These are phyloP conservation scores for Melastoma candidum DNA, from an alignment of 441 rosid genomes.

Conservation along the genomic window DNA sequence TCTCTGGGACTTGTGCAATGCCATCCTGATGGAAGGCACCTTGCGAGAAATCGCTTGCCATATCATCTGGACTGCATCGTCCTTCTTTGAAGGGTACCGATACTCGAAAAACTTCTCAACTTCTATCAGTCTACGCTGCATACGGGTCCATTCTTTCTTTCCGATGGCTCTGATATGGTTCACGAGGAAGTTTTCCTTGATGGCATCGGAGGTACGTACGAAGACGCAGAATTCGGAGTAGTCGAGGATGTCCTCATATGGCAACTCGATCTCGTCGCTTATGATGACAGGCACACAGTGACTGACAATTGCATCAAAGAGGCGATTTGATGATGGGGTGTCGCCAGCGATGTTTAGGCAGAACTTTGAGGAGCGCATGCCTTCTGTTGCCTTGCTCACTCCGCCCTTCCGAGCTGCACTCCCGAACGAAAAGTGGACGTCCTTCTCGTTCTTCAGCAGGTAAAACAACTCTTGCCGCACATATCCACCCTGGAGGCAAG, in stretches of 20 bases:
- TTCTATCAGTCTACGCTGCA: conserved; percentile 65
- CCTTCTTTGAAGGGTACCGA: conserved; percentile 57
- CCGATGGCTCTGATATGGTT: conserved; percentile 52
- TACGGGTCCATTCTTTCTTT: conserved; percentile 74
- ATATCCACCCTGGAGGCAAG: no score
- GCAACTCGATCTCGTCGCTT: conserved; percentile 93
- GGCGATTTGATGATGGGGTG: no score
- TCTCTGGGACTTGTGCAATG: conserved; percentile 30
- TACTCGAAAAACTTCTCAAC: conserved; percentile 52
- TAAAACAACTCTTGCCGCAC: no score
- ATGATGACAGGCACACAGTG: conserved; percentile 81
- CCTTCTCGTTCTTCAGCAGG: no score
- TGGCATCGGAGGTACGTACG: conserved; percentile 71
- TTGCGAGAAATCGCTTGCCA: conserved; percentile 86
- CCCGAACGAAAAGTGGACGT: no score
- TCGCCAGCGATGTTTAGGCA: no score
- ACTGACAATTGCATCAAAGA: no score
- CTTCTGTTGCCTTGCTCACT: no score
- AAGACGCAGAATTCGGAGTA: conserved; percentile 86
- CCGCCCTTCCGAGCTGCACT: no score
- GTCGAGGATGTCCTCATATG: conserved; percentile 80
- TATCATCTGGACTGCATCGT: conserved; percentile 90
- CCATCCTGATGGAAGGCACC: conserved; percentile 54
- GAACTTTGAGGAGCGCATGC: conserved; percentile 80
- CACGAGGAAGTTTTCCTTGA: conserved; percentile 61